Evolutionary conservation across 306 rosid genomes (phyloP).

Genomic region (Medicago lupulina): DNA sequence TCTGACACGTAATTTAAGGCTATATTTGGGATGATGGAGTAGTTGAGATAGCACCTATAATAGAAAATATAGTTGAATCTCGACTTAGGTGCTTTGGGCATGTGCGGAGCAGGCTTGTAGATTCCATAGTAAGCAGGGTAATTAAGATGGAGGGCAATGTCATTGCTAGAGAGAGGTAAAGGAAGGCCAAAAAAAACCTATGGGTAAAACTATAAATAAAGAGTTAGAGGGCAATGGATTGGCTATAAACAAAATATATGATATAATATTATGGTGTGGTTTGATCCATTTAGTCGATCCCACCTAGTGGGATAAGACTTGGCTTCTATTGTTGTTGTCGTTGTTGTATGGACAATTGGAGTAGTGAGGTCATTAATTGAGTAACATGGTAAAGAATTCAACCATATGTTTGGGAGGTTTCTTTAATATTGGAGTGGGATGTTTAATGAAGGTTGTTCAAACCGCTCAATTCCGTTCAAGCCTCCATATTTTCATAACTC

Average conservation of each 20-base stretch:
- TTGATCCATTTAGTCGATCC: background rate
- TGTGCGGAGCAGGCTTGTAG: background rate
- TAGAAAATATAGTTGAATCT: background rate
- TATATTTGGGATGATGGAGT: background rate
- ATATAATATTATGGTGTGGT: background rate
- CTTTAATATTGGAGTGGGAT: background rate
- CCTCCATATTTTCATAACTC: background rate
- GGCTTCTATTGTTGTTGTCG: background rate
- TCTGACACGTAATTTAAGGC: background rate
- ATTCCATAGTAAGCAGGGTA: background rate
- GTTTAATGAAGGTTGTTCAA: background rate
- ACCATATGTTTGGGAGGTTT: slow-evolving; percentile 1
- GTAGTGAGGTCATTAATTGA: background rate
- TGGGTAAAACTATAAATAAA: background rate
- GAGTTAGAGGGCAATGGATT: background rate
- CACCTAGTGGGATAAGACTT: background rate
- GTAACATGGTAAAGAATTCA: background rate
- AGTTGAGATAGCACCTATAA: background rate
- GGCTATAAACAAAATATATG: background rate
- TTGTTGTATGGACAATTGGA: background rate
- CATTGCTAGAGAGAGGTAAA: background rate
- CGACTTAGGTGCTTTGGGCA: background rate
- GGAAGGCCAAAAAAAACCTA: background rate
- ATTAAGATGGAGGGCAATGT: background rate
- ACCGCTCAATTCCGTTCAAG: background rate